Conservation (phyloP, 1,284 basidiomycete genomes). For the Pseudozyma pruni region DNA sequence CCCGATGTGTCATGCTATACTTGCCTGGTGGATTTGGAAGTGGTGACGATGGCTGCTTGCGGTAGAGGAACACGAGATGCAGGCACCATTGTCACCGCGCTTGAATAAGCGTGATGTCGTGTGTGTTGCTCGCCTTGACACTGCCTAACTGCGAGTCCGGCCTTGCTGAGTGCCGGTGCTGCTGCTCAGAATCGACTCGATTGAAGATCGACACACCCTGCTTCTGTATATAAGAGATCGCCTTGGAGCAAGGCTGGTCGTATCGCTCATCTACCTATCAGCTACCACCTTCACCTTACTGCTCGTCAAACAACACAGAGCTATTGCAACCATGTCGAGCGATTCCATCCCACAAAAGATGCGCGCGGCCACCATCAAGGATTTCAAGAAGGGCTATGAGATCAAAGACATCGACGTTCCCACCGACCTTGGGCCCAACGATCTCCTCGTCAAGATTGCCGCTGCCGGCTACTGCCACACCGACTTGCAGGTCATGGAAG, state of each 20-base stretch:
- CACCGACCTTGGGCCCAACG: conserved; percentile 37
- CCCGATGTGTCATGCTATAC: background rate
- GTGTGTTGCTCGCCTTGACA: conserved; percentile 3
- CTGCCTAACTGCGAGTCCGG: background rate
- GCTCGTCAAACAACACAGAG: background rate
- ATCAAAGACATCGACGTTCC: conserved; percentile 53
- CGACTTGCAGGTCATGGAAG: conserved; percentile 58
- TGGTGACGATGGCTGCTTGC: too few relatives aligned
- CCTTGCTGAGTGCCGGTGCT: background rate
- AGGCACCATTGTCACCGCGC: too few relatives aligned
- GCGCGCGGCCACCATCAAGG: conserved; percentile 55
- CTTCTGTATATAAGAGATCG: too few relatives aligned
- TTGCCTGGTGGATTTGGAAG: background rate
- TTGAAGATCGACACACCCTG: too few relatives aligned
- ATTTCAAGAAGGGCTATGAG: conserved; percentile 56
- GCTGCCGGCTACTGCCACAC: conserved; percentile 61
- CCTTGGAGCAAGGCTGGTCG: too few relatives aligned
- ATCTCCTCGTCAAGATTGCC: conserved; percentile 47
- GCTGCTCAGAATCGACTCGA: too few relatives aligned
- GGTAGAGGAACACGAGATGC: too few relatives aligned
- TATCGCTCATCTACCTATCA: too few relatives aligned
- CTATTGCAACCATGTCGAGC: conserved; percentile 42
- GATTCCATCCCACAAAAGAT: conserved; percentile 51
- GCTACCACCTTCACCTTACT: background rate
- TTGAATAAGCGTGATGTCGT: conserved; percentile 29